Conservation (phyloP, 1,284 basidiomycete species). For the Athelia psychrophila region DNA sequence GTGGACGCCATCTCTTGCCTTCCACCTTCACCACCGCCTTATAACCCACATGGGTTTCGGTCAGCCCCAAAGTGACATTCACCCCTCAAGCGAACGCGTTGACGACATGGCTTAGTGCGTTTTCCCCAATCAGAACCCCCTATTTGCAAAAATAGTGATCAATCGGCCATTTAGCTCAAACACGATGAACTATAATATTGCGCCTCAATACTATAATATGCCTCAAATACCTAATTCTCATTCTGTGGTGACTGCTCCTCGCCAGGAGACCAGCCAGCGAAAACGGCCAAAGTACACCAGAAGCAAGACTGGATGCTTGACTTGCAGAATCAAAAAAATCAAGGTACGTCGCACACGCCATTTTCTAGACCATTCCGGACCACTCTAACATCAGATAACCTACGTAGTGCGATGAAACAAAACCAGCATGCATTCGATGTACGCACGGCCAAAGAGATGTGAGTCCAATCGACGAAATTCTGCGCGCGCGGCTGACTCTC, state of each 20-base stretch:
- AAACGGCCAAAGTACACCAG: constrained; percentile 85
- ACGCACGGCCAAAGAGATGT: constrained; percentile 78
- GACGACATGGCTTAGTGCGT: not conserved
- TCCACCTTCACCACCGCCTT: not conserved
- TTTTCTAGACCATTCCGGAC: too few relatives aligned
- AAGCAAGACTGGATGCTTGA: constrained; percentile 82
- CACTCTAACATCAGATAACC: not conserved
- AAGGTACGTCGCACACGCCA: constrained; percentile 49
- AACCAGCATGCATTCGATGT: constrained; percentile 77
- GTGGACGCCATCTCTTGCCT: not conserved
- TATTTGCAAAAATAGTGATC: not conserved
- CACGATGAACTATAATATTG: constrained; percentile 5
- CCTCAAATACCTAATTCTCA: constrained; percentile 42
- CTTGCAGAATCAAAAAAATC: constrained; percentile 83
- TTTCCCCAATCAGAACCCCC: not conserved
- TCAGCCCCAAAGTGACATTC: not conserved
- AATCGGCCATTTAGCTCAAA: constrained; percentile 1
- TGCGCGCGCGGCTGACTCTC: constrained; percentile 14
- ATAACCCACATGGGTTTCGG: not conserved
- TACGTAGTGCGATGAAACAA: constrained; percentile 77
- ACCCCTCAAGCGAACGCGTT: not conserved
- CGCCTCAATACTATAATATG: constrained; percentile 42
- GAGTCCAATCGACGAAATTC: not conserved
- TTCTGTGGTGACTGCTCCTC: constrained; percentile 41
- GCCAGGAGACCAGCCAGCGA: constrained; percentile 52